Evolutionary conservation across 1,284 basidiomycete species (phyloP).

Genomic region (Microstroma glucosiphilum): DNA sequence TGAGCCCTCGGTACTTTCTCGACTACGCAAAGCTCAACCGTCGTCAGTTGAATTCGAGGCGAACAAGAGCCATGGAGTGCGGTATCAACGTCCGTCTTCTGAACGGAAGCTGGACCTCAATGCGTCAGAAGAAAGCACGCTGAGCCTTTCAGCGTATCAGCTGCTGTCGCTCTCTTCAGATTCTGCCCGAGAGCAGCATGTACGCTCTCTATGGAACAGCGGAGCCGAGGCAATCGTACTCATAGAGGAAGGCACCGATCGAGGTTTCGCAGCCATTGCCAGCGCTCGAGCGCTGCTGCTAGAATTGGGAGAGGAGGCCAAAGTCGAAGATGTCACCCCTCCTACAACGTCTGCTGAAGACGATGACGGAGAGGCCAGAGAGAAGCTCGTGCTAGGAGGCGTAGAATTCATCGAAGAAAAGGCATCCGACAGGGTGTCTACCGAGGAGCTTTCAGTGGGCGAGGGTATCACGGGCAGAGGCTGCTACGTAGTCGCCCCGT

Average conservation of each 20-base stretch:
- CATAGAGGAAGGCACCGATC: conserved; percentile 72
- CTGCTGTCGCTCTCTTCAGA: conserved; percentile 66
- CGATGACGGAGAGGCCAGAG: background rate
- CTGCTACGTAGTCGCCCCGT: conserved; percentile 55
- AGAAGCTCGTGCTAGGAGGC: conserved; percentile 52
- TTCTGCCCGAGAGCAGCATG: conserved; percentile 62
- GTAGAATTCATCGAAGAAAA: conserved; percentile 17
- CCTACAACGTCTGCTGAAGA: background rate
- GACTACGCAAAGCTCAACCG: background rate
- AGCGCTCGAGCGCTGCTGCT: conserved; percentile 75
- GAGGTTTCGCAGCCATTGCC: conserved; percentile 75
- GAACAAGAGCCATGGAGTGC: background rate
- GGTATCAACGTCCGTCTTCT: no score
- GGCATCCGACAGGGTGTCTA: conserved; percentile 20
- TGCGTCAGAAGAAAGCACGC: conserved; percentile 45
- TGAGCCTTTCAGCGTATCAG: conserved; percentile 80
- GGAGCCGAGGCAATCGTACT: conserved; percentile 63
- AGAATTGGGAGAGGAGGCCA: conserved; percentile 59
- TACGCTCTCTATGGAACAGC: conserved; percentile 74
- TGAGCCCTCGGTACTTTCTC: background rate
- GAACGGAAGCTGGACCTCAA: conserved; percentile 4
- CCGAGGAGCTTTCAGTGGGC: background rate
- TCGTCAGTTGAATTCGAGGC: background rate
- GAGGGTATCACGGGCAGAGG: background rate
- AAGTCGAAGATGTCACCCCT: background rate